Conservation (phyloP, 371 early-diverging fungal genomes). For the Mortierella sp. region DNA sequence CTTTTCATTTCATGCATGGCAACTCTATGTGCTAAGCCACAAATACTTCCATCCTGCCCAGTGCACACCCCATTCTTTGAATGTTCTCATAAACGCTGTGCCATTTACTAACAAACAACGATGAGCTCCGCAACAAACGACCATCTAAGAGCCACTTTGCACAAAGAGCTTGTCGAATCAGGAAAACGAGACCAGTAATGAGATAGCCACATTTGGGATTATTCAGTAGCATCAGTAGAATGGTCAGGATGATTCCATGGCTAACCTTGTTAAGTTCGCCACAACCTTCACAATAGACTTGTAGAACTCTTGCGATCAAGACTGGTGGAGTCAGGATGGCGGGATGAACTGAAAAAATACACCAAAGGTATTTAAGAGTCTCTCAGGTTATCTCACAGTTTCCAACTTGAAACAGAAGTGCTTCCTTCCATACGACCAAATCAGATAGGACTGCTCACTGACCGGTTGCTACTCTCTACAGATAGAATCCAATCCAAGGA, state of each 20-base stretch:
- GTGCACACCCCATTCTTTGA: background rate
- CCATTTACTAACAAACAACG: background rate
- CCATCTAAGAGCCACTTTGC: conserved; percentile 40
- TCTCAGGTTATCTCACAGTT: background rate
- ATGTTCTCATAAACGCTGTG: background rate
- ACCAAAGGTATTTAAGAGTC: conserved; percentile 36
- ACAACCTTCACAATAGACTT: conserved; percentile 16
- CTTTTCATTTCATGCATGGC: background rate
- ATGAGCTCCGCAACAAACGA: conserved; percentile 49
- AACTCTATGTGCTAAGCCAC: conserved; percentile 11
- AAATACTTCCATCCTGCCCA: background rate
- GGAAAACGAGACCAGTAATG: conserved; percentile 55
- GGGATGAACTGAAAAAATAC: conserved; percentile 46
- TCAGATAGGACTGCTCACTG: background rate
- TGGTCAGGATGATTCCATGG: background rate
- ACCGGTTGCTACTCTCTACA: background rate
- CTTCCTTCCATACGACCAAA: background rate
- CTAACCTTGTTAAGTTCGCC: background rate
- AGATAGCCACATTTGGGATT: background rate
- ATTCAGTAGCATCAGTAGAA: no score
- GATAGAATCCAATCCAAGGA: conserved; percentile 45
- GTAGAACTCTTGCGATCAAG: conserved; percentile 43
- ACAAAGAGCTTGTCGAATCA: conserved; percentile 52
- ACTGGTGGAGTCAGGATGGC: conserved; percentile 54
- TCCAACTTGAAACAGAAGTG: background rate